Evolutionary conservation across 2,329 filamentous ascomycete species (phyloP).

Genomic region (Coniosporium tulheliwenetii): DNA sequence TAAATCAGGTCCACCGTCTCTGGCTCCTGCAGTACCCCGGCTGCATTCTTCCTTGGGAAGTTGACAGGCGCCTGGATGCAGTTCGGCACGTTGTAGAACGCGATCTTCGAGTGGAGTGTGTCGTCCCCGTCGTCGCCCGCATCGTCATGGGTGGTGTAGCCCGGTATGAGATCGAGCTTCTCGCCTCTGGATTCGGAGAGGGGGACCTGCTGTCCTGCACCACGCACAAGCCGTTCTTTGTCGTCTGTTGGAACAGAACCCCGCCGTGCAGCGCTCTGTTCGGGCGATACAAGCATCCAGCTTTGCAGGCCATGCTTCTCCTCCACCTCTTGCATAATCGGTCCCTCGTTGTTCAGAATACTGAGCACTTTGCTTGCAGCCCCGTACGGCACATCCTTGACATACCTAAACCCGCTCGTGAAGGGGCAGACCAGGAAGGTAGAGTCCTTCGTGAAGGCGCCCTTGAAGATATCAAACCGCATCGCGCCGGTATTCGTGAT

Average conservation of each 20-base stretch:
- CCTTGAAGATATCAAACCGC: constrained; percentile 91
- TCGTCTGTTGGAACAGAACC: too few species aligned
- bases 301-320: constrained; percentile 12
- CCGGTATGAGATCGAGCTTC: constrained; percentile 42
- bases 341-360: constrained; percentile 41
- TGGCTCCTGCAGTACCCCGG: constrained; percentile 25
- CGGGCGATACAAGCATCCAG: constrained; percentile 25
- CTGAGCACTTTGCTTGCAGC: constrained; percentile 53
- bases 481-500: constrained; percentile 83
- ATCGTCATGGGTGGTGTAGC: constrained; percentile 85
- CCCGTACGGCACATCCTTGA: constrained; percentile 67
- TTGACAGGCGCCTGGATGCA: constrained; percentile 56
- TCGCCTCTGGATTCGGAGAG: constrained; percentile 13
- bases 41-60: constrained; percentile 32
- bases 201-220: constrained; percentile 11
- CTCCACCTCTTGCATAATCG: constrained; percentile 23
- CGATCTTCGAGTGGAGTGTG: constrained; percentile 61
- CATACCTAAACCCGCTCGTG: constrained; percentile 57
- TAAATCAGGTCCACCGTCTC: constrained; percentile 77
- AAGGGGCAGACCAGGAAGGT: constrained; percentile 84
- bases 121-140: constrained; percentile 76
- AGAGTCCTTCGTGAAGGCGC: constrained; percentile 74
- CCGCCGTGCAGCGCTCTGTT: constrained; percentile 20
- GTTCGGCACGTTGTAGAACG: constrained; percentile 68
- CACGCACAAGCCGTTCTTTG: neutral